Conservation (phyloP, 2,329 filamentous ascomycete species). For the Clonostachys rhizophaga region DNA sequence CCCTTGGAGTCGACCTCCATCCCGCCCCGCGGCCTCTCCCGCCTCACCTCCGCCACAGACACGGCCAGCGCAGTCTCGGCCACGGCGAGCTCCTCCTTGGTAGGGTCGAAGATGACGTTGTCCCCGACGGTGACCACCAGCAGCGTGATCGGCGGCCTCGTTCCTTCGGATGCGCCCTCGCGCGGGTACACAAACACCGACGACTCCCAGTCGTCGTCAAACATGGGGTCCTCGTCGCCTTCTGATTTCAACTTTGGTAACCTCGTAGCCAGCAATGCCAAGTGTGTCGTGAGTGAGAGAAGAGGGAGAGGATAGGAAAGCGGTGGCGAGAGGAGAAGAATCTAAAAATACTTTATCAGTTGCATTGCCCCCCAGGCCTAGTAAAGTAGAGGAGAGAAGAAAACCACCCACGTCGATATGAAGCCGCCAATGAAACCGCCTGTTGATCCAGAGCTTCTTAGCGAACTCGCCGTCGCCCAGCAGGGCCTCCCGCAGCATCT, state of each 20-base stretch:
- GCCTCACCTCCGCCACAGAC: conserved; percentile 62
- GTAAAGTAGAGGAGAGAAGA: neutral
- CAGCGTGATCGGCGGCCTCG: conserved; percentile 78
- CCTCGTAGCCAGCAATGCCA: conserved; percentile 83
- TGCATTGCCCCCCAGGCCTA: neutral
- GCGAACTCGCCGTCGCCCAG: conserved; percentile 66
- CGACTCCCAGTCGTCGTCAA: conserved; percentile 96
- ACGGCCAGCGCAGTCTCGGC: conserved; percentile 86
- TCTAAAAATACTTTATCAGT: conserved; percentile 39
- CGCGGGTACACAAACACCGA: conserved; percentile 72
- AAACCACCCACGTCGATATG: conserved; percentile 76
- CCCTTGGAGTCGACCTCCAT: conserved; percentile 35
- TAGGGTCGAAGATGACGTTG: conserved; percentile 93
- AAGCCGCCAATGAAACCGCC: conserved; percentile 91
- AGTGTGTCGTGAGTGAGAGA: conserved; percentile 86
- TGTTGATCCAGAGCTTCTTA: conserved; percentile 79
- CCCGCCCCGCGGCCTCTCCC: conserved; percentile 26
- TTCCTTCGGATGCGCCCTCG: conserved; percentile 17
- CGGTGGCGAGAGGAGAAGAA: conserved; percentile 88
- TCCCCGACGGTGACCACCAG: conserved; percentile 82
- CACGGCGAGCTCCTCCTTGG: conserved; percentile 85
- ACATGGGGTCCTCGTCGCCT: conserved; percentile 91
- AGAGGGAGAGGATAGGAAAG: conserved; percentile 90
- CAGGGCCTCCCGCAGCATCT: conserved; percentile 86
- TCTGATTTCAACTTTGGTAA: conserved; percentile 83